These are phyloP conservation scores for Dispira parvispora DNA, from an alignment of 192 early-diverging fungal species.

Conservation along the genomic window DNA sequence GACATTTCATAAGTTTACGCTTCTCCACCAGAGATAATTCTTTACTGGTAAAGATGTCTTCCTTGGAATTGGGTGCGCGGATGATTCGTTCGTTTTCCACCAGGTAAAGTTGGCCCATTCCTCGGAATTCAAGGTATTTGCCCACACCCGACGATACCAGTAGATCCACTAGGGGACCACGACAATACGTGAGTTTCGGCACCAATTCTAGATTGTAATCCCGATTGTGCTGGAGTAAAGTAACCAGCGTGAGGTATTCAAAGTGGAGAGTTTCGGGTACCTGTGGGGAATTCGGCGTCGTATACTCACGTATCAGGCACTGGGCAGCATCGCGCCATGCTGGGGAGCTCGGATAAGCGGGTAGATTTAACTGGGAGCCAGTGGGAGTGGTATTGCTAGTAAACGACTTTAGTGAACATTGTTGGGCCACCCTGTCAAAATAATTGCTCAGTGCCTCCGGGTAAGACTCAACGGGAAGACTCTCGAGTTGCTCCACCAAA, in stretches of 20 bases:
- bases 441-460: too few relatives aligned
- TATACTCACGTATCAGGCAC: background rate
- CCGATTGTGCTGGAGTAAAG: slow-evolving; percentile 28
- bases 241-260: slow-evolving; percentile 12
- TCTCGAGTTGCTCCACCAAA: slow-evolving; percentile 4
- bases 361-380: background rate
- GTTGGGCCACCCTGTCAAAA: too few relatives aligned
- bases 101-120: slow-evolving; percentile 51
- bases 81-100: slow-evolving; percentile 24
- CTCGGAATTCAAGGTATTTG: slow-evolving; percentile 78
- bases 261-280: background rate
- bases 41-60: slow-evolving; percentile 75
- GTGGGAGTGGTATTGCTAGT: background rate
- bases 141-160: slow-evolving; percentile 63
- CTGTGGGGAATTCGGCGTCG: background rate
- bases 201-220: slow-evolving; percentile 49
- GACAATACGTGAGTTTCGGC: slow-evolving; percentile 50
- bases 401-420: too few relatives aligned
- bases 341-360: background rate
- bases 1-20: slow-evolving; percentile 76
- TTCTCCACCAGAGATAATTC: slow-evolving; percentile 67
- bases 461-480: slow-evolving; percentile 8
- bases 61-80: slow-evolving; percentile 73
- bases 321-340: background rate
- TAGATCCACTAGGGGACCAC: slow-evolving; percentile 53